phyloP scores from a whole-genome alignment of 192 early-diverging fungal genomes.

The Funneliformis mosseae region DNA sequence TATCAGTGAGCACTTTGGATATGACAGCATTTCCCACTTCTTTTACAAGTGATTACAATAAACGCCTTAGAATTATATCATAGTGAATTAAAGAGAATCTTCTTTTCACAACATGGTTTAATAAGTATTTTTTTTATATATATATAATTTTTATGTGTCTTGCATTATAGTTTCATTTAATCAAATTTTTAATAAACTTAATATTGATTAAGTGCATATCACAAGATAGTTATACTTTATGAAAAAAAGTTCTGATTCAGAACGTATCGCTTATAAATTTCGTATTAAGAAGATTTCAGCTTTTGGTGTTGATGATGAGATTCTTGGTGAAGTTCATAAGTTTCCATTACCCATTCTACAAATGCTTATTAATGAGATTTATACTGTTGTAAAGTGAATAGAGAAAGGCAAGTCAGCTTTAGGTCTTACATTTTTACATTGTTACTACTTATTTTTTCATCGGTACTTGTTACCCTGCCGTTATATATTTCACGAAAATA shows the following conservation, averaged over 20 bases:
- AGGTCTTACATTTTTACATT: not conserved
- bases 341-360: too few relatives aligned
- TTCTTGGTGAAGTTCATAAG: too few relatives aligned
- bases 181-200: not conserved
- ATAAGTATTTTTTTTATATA: not conserved
- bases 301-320: slow-evolving; percentile 1
- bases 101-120: not conserved
- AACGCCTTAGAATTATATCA: slow-evolving; percentile 29
- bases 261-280: not conserved
- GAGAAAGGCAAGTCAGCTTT: not conserved
- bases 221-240: slow-evolving; percentile 1
- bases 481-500: slow-evolving; percentile 5
- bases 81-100: not conserved
- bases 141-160: too few relatives aligned
- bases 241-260: slow-evolving; percentile 21
- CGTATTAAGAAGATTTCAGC: not conserved
- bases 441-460: not conserved
- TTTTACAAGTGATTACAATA: slow-evolving; percentile 25
- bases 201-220: not conserved
- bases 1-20: slow-evolving; percentile 20
- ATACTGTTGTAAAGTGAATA: not conserved
- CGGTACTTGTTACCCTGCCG: not conserved
- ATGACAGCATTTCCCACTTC: slow-evolving; percentile 20
- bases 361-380: too few relatives aligned
- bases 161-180: not conserved